A percentile compares a stretch with the other conserved stretches of the same genome.
Evolutionary conservation across 768 basidiomycete genomes (phyloP).

Genomic region (Lactarius trivialis): DNA sequence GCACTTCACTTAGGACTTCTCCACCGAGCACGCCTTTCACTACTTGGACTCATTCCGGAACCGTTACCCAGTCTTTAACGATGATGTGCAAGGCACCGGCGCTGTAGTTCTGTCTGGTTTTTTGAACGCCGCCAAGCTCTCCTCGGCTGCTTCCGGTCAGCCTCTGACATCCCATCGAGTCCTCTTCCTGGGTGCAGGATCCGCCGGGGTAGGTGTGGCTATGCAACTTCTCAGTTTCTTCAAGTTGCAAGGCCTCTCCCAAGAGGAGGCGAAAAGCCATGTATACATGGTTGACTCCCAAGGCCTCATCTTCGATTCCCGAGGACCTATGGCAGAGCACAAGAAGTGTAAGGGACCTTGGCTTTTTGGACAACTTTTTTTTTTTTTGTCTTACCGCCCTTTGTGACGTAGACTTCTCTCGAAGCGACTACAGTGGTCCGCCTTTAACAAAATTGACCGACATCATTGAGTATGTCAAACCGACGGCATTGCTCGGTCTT

Average conservation of each 20-base stretch:
- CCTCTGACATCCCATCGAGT: conserved; percentile 72
- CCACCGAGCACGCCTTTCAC: conserved; percentile 84
- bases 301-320: conserved; percentile 72
- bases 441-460: conserved; percentile 70
- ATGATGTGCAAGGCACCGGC: conserved; percentile 51
- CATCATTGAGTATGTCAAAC: conserved; percentile 74
- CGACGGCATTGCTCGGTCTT: conserved; percentile 84
- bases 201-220: conserved; percentile 88
- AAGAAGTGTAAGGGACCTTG: conserved; percentile 57
- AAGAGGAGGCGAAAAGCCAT: conserved; percentile 65
- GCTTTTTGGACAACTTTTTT: neutral
- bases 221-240: conserved; percentile 87
- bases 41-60: conserved; percentile 74
- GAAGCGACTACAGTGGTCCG: conserved; percentile 70
- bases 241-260: conserved; percentile 66
- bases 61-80: conserved; percentile 73
- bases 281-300: conserved; percentile 86
- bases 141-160: conserved; percentile 61
- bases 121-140: conserved; percentile 76
- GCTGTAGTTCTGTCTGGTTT: conserved; percentile 89
- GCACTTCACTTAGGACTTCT: conserved; percentile 60
- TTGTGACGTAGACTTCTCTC: conserved; percentile 61
- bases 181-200: conserved; percentile 90
- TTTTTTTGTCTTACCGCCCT: conserved; percentile 4
- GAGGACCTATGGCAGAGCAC: conserved; percentile 70